Base-by-base conservation (phyloP, 2,329 filamentous ascomycete species). In the Aureobasidium subglaciale region DNA sequence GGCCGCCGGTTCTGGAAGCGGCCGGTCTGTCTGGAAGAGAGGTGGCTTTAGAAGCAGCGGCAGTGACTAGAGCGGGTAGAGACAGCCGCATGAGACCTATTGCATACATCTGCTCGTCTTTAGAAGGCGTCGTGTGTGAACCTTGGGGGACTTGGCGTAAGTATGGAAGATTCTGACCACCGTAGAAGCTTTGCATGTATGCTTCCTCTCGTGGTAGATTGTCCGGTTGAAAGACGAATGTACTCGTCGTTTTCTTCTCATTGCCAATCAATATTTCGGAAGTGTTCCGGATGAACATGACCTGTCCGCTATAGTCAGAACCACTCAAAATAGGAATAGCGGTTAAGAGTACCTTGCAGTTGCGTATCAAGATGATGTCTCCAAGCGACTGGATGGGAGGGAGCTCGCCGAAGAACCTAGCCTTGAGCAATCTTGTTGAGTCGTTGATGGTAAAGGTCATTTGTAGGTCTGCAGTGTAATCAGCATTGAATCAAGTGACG, bases 341-440 rank as follows among this genome's bases (percentile, higher is more conserved):
- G 11, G 15, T 38, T 20, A 29, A 18, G 7, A 24, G 2, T 37
- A 67, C 64, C 61, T 63, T 68, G 35, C 71, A 62, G 18, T 58
- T 63, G 38, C 78, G 76, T 13, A 90, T 62, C 4, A 90, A 67
- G 5, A 90, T 71, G n/a, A 88, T 73, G 68, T 91, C 88, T 5
- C 80, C 79, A 2, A 73, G 67, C 2, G 71, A 67, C 16, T 67
- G 62, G 16, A 80, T 67, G 11, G 68, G 66, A 4, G 81, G 67
- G 13, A 68, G 49, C 22, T 61, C 41, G 8, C 57, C 54, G 66
- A 93, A 92, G 48, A 87, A 80, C 58, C 77, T 78, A 56, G 90
- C 68, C 59, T 71, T 73, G 46, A 73, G 63, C 56, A 13, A 32
- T 56, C 46, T 55, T 53, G 4, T 55, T 15, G 38, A 30, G 61